phyloP scores from a whole-genome alignment of 345 rosid species.

The Citrus cavaleriei region DNA sequence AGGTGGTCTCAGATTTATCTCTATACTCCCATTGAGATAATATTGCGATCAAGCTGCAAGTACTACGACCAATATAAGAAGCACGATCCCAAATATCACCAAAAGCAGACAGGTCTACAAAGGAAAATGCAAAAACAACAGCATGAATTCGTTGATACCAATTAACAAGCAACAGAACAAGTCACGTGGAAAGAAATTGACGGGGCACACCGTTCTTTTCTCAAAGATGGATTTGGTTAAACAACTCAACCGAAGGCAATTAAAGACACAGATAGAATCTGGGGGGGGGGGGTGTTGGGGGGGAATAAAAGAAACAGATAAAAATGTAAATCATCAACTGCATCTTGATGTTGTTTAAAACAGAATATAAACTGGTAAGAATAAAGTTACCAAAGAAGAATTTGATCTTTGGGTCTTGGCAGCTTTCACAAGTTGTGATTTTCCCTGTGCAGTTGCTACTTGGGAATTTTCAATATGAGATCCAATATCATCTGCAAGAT shows the following conservation, averaged over 20 bases:
- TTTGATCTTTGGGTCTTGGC: constrained; percentile 83
- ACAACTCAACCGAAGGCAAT: background rate
- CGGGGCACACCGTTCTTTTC: background rate
- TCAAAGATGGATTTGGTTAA: background rate
- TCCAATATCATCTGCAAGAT: constrained; percentile 77
- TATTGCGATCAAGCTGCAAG: constrained; percentile 49
- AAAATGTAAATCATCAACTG: background rate
- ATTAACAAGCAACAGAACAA: background rate
- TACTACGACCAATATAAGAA: constrained; percentile 74
- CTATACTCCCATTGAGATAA: background rate
- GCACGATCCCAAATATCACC: constrained; percentile 85
- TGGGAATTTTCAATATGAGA: constrained; percentile 64
- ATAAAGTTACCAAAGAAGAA: constrained; percentile 70
- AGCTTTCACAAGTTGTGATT: constrained; percentile 74
- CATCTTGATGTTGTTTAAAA: background rate
- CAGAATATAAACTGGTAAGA: background rate
- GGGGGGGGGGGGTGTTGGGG: too few relatives aligned
- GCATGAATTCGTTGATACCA: background rate
- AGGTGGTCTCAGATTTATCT: constrained; percentile 1
- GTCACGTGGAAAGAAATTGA: background rate
- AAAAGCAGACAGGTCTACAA: constrained; percentile 80
- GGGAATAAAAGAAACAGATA: too few relatives aligned
- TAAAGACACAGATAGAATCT: background rate
- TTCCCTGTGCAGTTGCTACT: constrained; percentile 76
- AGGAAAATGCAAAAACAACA: background rate